Evolutionary conservation across 2,329 filamentous ascomycete species (phyloP).

Genomic region (Helicocarpus griseus): DNA sequence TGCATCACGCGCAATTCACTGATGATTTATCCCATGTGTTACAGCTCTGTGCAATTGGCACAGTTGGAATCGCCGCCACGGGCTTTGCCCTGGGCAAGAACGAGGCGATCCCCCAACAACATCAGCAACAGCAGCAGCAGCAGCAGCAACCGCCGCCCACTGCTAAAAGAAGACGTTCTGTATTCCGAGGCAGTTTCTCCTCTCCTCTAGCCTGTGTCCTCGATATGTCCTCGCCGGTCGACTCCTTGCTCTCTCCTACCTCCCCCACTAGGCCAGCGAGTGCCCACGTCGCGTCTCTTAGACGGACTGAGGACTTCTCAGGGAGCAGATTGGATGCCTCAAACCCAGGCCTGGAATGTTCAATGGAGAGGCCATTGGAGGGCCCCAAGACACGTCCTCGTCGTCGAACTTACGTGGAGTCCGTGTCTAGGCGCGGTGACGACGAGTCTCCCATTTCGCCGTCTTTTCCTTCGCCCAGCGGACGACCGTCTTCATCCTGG

Average conservation of each 20-base stretch:
- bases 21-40: slow-evolving; percentile 12
- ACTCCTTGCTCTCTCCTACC: background rate
- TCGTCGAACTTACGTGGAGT: slow-evolving; percentile 28
- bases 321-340: background rate
- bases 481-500: slow-evolving; percentile 43
- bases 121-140: too few species aligned
- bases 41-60: slow-evolving; percentile 55
- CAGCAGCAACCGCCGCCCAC: slow-evolving; percentile 6
- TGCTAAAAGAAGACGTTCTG: slow-evolving; percentile 4
- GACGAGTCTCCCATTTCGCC: slow-evolving; percentile 20
- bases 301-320: background rate
- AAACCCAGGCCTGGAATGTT: background rate
- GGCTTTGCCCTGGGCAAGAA: slow-evolving; percentile 49
- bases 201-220: slow-evolving; percentile 4
- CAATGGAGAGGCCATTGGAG: slow-evolving; percentile 12
- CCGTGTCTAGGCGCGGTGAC: slow-evolving; percentile 20
- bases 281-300: background rate
- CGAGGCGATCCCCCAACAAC: too few species aligned
- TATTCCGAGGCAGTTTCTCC: slow-evolving; percentile 5
- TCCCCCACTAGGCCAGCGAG: background rate
- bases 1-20: background rate
- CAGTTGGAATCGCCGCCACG: slow-evolving; percentile 50
- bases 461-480: slow-evolving; percentile 17
- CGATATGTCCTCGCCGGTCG: slow-evolving; percentile 9
- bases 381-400: slow-evolving; percentile 21